phyloP scores from a whole-genome alignment of 108 stramenopile genomes.

The Schizochytrium sp. region DNA sequence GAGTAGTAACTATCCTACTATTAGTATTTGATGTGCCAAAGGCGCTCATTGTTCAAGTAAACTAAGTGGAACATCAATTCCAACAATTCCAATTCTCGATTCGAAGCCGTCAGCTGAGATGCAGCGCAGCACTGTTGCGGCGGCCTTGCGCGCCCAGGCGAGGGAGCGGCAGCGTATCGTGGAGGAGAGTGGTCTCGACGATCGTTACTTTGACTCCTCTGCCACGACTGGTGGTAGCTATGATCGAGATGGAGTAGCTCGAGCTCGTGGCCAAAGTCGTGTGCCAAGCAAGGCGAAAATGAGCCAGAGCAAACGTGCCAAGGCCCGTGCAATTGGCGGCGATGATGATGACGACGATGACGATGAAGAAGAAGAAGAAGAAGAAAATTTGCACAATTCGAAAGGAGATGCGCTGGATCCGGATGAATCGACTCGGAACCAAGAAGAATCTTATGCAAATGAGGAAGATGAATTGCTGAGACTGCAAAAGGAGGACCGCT shows the following conservation, averaged over 20 bases:
- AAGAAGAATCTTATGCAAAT: background rate
- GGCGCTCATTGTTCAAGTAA: background rate
- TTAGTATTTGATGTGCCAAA: background rate
- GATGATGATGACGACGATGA: constrained; percentile 16
- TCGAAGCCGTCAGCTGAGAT: background rate
- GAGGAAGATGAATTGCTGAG: background rate
- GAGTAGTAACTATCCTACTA: too few relatives aligned
- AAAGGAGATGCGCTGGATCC: background rate
- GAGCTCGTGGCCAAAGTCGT: background rate
- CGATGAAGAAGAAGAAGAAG: background rate
- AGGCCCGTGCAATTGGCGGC: background rate
- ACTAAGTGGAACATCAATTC: background rate
- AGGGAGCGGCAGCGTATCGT: constrained; percentile 11
- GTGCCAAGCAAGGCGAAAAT: background rate
- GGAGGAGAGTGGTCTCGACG: background rate
- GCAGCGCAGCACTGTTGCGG: constrained; percentile 47
- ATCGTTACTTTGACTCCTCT: background rate
- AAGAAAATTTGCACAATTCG: background rate
- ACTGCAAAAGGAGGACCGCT: constrained; percentile 32
- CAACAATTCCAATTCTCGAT: background rate
- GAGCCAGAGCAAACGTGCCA: background rate
- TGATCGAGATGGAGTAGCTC: background rate
- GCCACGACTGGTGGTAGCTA: background rate
- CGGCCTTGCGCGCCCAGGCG: constrained; percentile 35
- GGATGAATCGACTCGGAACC: background rate